These are phyloP conservation scores for Dalbergia oliveri DNA, from an alignment of 306 rosid species.

Conservation along the genomic window DNA sequence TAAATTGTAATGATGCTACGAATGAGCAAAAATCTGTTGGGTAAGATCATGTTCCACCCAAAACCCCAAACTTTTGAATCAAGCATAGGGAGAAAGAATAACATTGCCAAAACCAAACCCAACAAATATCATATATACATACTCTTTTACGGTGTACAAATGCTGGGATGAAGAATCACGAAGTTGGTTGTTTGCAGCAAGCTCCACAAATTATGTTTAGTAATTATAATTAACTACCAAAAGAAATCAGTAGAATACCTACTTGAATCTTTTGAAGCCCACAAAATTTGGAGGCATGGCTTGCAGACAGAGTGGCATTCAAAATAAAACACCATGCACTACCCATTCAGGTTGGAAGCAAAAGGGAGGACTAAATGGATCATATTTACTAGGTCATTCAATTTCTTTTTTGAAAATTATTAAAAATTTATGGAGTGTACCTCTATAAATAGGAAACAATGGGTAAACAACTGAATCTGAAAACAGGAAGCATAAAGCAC, in stretches of 20 bases:
- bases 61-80: conserved; percentile 71
- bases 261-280: conserved; percentile 84
- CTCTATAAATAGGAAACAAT: conserved; percentile 63
- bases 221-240: conserved; percentile 55
- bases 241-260: conserved; percentile 68
- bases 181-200: conserved; percentile 67
- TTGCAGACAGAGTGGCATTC: conserved; percentile 69
- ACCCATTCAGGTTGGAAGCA: conserved; percentile 59
- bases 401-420: conserved; percentile 31
- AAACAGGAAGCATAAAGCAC: conserved; percentile 67
- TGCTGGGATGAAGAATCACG: conserved; percentile 63
- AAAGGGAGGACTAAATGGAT: conserved; percentile 47
- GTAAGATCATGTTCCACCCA: conserved; percentile 81
- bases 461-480: conserved; percentile 64
- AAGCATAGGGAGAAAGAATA: conserved; percentile 65
- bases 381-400: conserved; percentile 48
- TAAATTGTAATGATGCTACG: conserved; percentile 88
- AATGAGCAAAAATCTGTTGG: conserved; percentile 83
- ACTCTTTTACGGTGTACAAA: conserved; percentile 57
- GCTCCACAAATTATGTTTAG: conserved; percentile 61
- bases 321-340: conserved; percentile 62
- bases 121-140: conserved; percentile 56
- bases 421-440: conserved; percentile 57
- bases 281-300: conserved; percentile 71
- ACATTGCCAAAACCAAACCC: conserved; percentile 67